Evolutionary conservation across 2,329 filamentous ascomycete genomes (phyloP), one percentile per base, ranked within the genome.

Genomic region (Penicillium sp.): DNA sequence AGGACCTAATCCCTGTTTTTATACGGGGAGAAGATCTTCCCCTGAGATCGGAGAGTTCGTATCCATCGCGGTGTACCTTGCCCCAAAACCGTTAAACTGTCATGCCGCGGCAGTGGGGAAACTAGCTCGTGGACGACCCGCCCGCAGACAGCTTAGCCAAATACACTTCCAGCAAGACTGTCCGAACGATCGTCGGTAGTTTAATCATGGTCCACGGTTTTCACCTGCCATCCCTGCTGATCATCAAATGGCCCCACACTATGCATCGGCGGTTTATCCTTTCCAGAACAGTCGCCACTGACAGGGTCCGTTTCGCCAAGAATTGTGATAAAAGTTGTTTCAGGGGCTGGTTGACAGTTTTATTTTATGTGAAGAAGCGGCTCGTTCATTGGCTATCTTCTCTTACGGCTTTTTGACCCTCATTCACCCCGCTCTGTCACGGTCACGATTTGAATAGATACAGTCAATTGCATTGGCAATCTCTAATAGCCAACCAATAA

Each of bases 91-190:
- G 24, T 42, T 29, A 24, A 42, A 18, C 39, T 42, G 39, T 42
- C 39, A 42, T 29, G 39, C 24, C 39, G 39, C 36, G 39, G 39
- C 39, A 42, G 39, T 42, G 39, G 39, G 24, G 39, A 12, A 40
- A 40, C 20, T 40, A 40, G 36, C 21, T 40, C 36, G 36, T 40
- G 36, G 13, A 15, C 17, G 24, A 40, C 26, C 36, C 36, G 18
- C 21, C 36, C 39, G 9, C 4, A 18, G 15, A 27, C n/a, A 42
- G 24, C 23, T 20, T 30, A 42, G 26, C 17, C 39, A 15, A 27
- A 21, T 3, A 27, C 39, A 15, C 29, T 42, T 42, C n/a, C 26
- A 42, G 39, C 13, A 42, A 29, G 24, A 42, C n/a, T 27, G 39
- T 12, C 39, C 39, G 39, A 42, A 27, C 39, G 39, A 42, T 42